These are phyloP conservation scores for Agaricus blazei DNA, from an alignment of 768 basidiomycete species.

Conservation along the genomic window DNA sequence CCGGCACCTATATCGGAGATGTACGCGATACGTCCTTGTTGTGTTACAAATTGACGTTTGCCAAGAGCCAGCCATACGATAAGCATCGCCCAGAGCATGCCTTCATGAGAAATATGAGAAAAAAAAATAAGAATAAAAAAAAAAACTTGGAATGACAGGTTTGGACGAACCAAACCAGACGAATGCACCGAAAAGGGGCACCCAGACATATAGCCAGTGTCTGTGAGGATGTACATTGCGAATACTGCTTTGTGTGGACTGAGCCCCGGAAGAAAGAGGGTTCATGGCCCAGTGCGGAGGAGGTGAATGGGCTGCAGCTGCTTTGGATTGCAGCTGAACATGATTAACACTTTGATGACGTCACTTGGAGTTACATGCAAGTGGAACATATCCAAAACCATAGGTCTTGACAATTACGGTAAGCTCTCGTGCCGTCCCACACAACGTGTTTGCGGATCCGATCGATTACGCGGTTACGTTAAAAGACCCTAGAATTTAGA, in stretches of 20 bases:
- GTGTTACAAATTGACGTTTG: constrained; percentile 50
- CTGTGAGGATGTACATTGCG: constrained; percentile 11
- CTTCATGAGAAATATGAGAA: constrained; percentile 18
- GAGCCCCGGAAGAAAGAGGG: background rate
- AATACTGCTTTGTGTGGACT: background rate
- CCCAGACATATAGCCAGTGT: constrained; percentile 61
- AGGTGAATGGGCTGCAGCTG: background rate
- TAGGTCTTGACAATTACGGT: too few relatives aligned
- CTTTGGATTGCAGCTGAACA: too few relatives aligned
- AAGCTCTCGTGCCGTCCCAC: too few relatives aligned
- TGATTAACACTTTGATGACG: too few relatives aligned
- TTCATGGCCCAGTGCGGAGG: background rate
- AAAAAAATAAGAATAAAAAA: background rate
- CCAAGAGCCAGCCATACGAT: constrained; percentile 69
- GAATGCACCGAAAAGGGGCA: constrained; percentile 54
- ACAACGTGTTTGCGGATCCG: too few relatives aligned
- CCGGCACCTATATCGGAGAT: constrained; percentile 78
- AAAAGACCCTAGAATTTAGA: too few relatives aligned
- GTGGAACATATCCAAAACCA: too few relatives aligned
- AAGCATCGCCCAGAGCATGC: constrained; percentile 62
- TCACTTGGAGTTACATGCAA: too few relatives aligned
- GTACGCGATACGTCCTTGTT: constrained; percentile 57
- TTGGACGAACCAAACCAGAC: constrained; percentile 58
- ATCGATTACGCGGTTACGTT: too few relatives aligned
- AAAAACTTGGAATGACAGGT: background rate